Base-by-base conservation (phyloP, 106 monocot species). In the Iris macrosiphon region DNA sequence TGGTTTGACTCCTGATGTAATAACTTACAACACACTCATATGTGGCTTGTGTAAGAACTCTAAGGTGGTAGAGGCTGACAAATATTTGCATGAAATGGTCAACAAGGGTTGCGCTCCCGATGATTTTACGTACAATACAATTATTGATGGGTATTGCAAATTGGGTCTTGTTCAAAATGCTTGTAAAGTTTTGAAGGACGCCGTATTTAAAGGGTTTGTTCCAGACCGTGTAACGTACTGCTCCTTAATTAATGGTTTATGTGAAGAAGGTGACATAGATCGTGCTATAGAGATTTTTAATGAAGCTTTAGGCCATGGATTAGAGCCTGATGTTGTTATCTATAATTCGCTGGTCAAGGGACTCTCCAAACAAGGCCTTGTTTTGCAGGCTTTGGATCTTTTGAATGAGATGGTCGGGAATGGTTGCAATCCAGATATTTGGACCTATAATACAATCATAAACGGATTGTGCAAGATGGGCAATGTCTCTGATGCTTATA, bases 61-160 rank as follows among this genome's bases (percentile, higher is more conserved):
- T 3, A 76, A 69, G 55, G 68, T 75, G 33, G 64, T 42, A 18
- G 85, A 96, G 57, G 95, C 95, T 43, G 79, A 71, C 58, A 43
- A 49, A 4, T 89, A 69, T 72, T 66, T 96, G 18, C 85, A 66
- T 27, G 64, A 66, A 54, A 96, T 96, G 89, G 69, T 65, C 17
- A 86, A 79, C 52, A 40, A 49, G 48, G 95, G 95, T 0, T 82
- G 70, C 39, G 13, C 57, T 40, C 95, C 95, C 18, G 85, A 96
- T 70, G 74, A 76, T 63, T 96, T 89, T 54, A 96, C 79, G 6
- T 96, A 96, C 50, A 96, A 96, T 63, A 96, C 85, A 13, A 66
- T 96, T 48, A 72, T 96, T 39, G 74, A 95, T 66, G 95, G 95
- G 27, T 79, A 85, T 57, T 95, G 95, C 74, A 89, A 85, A 64